Conservation (phyloP, 306 rosid genomes). For the Cucurbita ficifolia region DNA sequence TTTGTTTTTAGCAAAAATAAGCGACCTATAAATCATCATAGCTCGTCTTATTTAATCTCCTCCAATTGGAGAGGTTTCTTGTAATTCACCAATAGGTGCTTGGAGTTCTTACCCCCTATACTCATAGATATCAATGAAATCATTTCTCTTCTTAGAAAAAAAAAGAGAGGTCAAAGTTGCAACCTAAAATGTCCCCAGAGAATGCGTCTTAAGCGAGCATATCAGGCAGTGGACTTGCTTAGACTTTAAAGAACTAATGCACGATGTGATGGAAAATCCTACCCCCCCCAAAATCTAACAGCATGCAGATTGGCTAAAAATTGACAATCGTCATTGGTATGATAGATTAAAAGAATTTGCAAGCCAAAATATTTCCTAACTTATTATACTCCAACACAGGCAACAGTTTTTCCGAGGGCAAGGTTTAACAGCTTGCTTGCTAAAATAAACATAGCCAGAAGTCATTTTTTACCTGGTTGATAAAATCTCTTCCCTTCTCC, state of each 20-base stretch:
- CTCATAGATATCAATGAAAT: too few relatives aligned
- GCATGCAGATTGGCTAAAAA: not conserved
- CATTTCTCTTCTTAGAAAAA: too few relatives aligned
- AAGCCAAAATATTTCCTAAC: not conserved
- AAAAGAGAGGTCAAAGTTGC: not conserved
- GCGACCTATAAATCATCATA: too few relatives aligned
- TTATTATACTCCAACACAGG: not conserved
- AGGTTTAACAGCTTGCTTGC: not conserved
- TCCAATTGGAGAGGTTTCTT: too few relatives aligned
- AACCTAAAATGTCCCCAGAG: not conserved
- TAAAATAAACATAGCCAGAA: not conserved
- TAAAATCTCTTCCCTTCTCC: slow-evolving; percentile 79
- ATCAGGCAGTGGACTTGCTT: not conserved
- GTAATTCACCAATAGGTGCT: too few relatives aligned
- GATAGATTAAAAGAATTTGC: not conserved
- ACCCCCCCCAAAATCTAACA: not conserved
- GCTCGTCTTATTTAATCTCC: too few relatives aligned
- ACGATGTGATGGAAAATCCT: not conserved
- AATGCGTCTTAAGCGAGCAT: not conserved
- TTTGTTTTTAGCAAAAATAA: too few relatives aligned
- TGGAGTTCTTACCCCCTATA: too few relatives aligned
- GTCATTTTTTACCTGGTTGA: slow-evolving; percentile 51
- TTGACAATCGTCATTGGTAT: not conserved
- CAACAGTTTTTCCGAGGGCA: not conserved
- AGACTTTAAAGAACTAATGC: not conserved